Conservation (phyloP, 495 filamentous ascomycete species). For the Penicillium chermesinum region DNA sequence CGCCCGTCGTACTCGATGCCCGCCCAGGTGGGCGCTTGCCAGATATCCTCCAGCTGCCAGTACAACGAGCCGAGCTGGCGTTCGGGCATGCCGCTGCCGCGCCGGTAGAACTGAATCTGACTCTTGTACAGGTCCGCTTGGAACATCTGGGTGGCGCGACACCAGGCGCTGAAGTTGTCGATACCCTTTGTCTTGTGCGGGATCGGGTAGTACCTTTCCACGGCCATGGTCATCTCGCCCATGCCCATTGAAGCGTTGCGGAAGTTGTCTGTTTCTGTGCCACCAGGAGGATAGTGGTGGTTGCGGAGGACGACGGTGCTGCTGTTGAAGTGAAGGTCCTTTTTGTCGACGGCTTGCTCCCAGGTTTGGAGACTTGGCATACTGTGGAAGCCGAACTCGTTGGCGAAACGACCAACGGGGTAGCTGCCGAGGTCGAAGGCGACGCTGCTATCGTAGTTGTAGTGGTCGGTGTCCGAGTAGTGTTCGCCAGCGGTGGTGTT, state of each 20-base stretch:
- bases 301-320: slow-evolving; percentile 56
- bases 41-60: slow-evolving; percentile 68
- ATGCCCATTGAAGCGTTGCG: slow-evolving; percentile 41
- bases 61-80: slow-evolving; percentile 60
- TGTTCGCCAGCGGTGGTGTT: slow-evolving; percentile 52
- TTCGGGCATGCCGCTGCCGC: slow-evolving; percentile 55
- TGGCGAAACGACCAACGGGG: slow-evolving; percentile 59
- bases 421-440: slow-evolving; percentile 54
- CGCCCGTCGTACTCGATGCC: slow-evolving; percentile 59
- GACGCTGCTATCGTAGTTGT: slow-evolving; percentile 55
- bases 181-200: slow-evolving; percentile 51
- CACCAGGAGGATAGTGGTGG: slow-evolving; percentile 57
- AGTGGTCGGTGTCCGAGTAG: slow-evolving; percentile 66
- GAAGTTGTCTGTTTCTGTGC: slow-evolving; percentile 37
- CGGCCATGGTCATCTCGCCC: slow-evolving; percentile 61
- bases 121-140: slow-evolving; percentile 62
- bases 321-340: slow-evolving; percentile 58
- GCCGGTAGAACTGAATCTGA: slow-evolving; percentile 62
- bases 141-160: slow-evolving; percentile 61
- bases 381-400: slow-evolving; percentile 63
- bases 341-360: slow-evolving; percentile 47
- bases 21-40: slow-evolving; percentile 65
- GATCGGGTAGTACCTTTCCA: slow-evolving; percentile 56
- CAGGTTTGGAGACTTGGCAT: slow-evolving; percentile 63
- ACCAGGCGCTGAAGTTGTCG: slow-evolving; percentile 67